phyloP scores from a whole-genome alignment of 129 eudicot species.

The Logfia minima region DNA sequence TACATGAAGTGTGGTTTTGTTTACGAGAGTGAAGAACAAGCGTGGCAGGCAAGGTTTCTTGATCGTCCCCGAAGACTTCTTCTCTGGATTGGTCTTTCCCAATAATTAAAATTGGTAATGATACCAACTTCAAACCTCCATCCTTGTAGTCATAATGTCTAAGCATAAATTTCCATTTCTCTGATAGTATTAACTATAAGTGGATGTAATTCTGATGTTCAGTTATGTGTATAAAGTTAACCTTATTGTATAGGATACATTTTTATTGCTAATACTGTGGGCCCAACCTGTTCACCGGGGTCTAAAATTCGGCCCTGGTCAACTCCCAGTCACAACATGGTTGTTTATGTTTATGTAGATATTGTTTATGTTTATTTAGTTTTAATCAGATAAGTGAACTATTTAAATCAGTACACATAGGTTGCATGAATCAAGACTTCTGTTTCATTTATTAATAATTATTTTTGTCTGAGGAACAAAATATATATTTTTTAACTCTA shows the following conservation, averaged over 20 bases:
- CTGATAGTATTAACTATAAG: neutral
- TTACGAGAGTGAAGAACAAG: constrained; percentile 80
- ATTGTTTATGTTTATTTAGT: too few species aligned
- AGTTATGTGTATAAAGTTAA: constrained; percentile 14
- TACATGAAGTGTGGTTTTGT: constrained; percentile 79
- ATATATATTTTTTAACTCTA: too few species aligned
- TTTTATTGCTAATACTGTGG: neutral
- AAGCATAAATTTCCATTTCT: neutral
- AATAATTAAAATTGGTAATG: constrained; percentile 36
- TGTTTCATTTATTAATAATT: too few species aligned
- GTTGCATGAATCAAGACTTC: too few species aligned
- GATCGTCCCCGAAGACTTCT: constrained; percentile 86
- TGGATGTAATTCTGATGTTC: neutral
- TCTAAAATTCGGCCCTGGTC: too few species aligned
- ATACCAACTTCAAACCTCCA: neutral
- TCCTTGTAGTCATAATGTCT: constrained; percentile 11
- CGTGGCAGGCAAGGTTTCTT: constrained; percentile 85
- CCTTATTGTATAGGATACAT: constrained; percentile 1
- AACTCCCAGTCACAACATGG: too few species aligned
- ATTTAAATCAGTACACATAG: too few species aligned
- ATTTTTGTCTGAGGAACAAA: too few species aligned
- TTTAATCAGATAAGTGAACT: too few species aligned
- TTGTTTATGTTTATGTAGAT: too few species aligned
- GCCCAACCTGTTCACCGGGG: too few species aligned
- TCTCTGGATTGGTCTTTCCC: constrained; percentile 74